phyloP scores from a whole-genome alignment of 257 asterid genomes.

The Anisodus tanguticus region DNA sequence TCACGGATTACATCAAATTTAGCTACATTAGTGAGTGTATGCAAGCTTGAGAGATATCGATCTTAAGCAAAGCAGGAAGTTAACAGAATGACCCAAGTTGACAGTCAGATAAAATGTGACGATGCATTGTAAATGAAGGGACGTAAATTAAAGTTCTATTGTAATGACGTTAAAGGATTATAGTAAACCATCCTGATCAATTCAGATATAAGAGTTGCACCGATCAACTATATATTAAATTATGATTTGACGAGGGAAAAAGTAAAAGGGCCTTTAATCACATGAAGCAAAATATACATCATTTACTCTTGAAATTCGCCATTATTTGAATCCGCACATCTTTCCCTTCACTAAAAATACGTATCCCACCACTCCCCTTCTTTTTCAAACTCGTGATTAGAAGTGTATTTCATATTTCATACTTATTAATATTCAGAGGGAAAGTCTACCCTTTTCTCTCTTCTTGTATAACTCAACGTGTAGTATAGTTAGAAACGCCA shows the following conservation, averaged over 20 bases:
- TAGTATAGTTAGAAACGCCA: background rate
- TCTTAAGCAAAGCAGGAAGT: background rate
- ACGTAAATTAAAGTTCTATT: background rate
- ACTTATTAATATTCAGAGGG: background rate
- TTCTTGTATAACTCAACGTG: background rate
- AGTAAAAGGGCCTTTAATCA: background rate
- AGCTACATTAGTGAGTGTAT: background rate
- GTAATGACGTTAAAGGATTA: background rate
- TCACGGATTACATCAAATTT: background rate
- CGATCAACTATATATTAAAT: background rate
- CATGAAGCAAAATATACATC: background rate
- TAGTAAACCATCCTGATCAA: background rate
- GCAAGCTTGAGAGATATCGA: background rate
- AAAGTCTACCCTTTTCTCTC: background rate
- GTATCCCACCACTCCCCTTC: background rate
- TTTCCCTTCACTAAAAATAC: background rate
- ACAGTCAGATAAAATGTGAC: background rate
- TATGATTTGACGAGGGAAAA: background rate
- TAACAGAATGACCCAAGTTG: background rate
- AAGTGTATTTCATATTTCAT: background rate
- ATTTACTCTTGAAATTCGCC: background rate
- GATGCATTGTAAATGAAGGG: background rate
- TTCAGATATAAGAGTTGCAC: background rate
- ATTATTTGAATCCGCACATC: background rate
- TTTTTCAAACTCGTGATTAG: background rate